A percentile compares a stretch with the other conserved stretches of the same genome.
Evolutionary conservation across 495 filamentous ascomycete genomes (phyloP).

Genomic region (Podospora fimiseda): DNA sequence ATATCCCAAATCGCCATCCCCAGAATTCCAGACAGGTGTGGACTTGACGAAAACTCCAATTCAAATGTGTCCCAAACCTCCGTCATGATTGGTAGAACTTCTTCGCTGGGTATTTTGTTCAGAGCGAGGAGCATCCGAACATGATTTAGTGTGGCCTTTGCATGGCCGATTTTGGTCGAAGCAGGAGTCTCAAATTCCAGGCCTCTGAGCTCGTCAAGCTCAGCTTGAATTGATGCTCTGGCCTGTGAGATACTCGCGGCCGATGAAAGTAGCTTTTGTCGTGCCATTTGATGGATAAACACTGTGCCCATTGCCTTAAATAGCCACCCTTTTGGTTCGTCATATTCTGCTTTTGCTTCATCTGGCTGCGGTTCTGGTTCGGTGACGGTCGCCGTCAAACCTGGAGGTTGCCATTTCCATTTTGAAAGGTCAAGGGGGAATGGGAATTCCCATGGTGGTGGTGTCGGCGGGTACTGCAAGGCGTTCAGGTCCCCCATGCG

Average conservation of each 20-base stretch:
- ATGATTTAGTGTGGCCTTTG: conserved; percentile 7
- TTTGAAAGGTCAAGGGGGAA: conserved; percentile 33
- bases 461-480: conserved; percentile 28
- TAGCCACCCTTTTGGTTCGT: not conserved
- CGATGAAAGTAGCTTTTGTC: not conserved
- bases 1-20: conserved; percentile 5
- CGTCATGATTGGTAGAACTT: not conserved
- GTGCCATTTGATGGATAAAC: not conserved
- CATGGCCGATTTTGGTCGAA: conserved; percentile 1
- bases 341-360: not conserved
- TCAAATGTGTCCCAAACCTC: conserved; percentile 16
- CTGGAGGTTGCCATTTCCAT: conserved; percentile 47
- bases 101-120: conserved; percentile 8
- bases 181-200: not conserved
- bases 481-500: conserved; percentile 41
- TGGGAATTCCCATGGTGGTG: conserved; percentile 36
- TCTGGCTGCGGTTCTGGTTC: not conserved
- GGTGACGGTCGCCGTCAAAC: not conserved
- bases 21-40: not conserved
- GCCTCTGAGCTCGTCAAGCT: not conserved
- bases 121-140: conserved; percentile 11
- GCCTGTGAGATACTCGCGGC: not conserved
- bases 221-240: not conserved
- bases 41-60: not conserved
- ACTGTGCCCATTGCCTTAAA: not conserved